Percentiles rank a stretch among this genome's conserved stretches.
Conservation (phyloP, 371 early-diverging fungal genomes). For the Mycotypha africana region DNA sequence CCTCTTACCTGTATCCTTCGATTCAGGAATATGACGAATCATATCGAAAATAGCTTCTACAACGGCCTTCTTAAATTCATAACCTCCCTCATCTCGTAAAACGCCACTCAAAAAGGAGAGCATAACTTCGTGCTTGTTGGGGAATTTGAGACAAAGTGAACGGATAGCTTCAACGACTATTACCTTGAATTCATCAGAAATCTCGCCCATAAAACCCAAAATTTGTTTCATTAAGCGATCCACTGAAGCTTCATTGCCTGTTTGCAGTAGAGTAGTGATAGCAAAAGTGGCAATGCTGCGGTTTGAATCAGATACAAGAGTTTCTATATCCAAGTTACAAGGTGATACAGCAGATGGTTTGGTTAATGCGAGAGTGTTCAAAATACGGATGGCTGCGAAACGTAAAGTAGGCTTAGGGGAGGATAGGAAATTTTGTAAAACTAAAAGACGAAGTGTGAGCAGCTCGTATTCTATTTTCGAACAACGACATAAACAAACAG, state of each 20-base stretch:
- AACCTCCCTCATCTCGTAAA: slow-evolving; percentile 96
- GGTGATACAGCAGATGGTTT: slow-evolving; percentile 87
- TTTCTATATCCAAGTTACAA: slow-evolving; percentile 97
- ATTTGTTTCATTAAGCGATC: slow-evolving; percentile 98
- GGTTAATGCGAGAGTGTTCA: slow-evolving; percentile 85
- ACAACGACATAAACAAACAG: too few species aligned
- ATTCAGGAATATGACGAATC: slow-evolving; percentile 87
- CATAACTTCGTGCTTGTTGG: slow-evolving; percentile 91
- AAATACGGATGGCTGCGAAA: slow-evolving; percentile 95
- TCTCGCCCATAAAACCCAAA: slow-evolving; percentile 93
- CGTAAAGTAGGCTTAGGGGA: slow-evolving; percentile 90
- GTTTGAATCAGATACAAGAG: slow-evolving; percentile 92
- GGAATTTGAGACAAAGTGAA: slow-evolving; percentile 94
- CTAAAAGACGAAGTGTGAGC: too few species aligned
- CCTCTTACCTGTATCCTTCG: slow-evolving; percentile 65
- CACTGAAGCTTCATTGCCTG: slow-evolving; percentile 96
- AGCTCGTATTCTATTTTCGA: too few species aligned
- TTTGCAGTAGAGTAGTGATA: slow-evolving; percentile 97
- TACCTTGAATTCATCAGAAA: slow-evolving; percentile 97
- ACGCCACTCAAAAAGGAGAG: slow-evolving; percentile 87
- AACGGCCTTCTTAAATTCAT: slow-evolving; percentile 92
- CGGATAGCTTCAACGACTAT: slow-evolving; percentile 97
- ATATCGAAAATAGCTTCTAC: slow-evolving; percentile 97
- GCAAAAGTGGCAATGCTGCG: slow-evolving; percentile 98
- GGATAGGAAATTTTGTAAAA: slow-evolving; percentile 87